Evolutionary conservation across 805 yeast genomes (phyloP).

Genomic region (Candida insectorum): DNA sequence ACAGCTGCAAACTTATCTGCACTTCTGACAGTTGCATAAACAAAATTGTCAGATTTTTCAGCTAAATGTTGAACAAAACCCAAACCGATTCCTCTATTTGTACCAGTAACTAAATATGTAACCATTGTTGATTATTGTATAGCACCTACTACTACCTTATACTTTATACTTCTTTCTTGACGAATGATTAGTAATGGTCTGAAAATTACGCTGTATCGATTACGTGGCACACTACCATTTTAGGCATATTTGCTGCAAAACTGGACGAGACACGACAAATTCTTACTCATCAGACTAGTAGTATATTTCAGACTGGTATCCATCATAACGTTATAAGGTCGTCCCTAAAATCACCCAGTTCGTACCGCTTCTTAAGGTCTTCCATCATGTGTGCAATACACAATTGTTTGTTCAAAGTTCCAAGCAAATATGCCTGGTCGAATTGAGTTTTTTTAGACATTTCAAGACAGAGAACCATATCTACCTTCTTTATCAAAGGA

Average conservation of each 20-base stretch:
- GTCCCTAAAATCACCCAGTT: no score
- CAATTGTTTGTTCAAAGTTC: slow-evolving; percentile 1
- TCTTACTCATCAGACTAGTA: no score
- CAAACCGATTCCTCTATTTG: slow-evolving; percentile 41
- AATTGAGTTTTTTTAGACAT: slow-evolving; percentile 1
- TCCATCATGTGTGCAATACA: not conserved
- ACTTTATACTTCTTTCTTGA: no score
- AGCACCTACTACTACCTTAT: no score
- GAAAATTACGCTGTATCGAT: no score
- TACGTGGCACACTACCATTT: no score
- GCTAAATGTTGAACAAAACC: slow-evolving; percentile 23
- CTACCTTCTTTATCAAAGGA: not conserved
- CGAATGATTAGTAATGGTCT: no score
- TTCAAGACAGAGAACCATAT: slow-evolving; percentile 1
- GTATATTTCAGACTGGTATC: no score
- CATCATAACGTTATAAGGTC: no score
- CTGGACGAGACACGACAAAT: no score
- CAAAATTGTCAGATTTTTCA: slow-evolving; percentile 13
- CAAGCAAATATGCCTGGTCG: slow-evolving; percentile 4
- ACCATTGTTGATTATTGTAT: no score
- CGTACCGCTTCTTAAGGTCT: not conserved
- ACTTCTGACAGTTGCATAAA: slow-evolving; percentile 23
- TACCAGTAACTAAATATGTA: slow-evolving; percentile 38
- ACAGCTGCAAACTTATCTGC: slow-evolving; percentile 15
- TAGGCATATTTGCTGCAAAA: no score